Base-by-base conservation (phyloP, 1,284 basidiomycete genomes). In the Rhodotorula sp. region DNA sequence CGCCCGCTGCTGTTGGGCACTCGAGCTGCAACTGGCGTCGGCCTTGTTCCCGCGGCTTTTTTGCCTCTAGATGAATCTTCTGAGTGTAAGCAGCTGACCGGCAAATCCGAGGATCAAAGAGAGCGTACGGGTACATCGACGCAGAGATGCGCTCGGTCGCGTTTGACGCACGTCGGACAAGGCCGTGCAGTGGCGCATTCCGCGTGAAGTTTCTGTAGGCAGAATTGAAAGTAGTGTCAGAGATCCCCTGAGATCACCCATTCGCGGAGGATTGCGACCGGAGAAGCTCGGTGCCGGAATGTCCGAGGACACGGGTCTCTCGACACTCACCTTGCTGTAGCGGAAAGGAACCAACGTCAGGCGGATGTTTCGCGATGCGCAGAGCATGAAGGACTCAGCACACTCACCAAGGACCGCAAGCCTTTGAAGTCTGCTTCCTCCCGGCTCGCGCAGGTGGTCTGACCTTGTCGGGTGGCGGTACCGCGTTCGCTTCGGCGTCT, bases 371-470 rank as follows among this genome's bases (percentile, higher is more conserved):
- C 1, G 60, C 18, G 21, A 23, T 3, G 5, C 18, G 26, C 4
- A 8, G 46, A 18, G 3, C 8, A 23, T 3, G 16, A 52, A 26
- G 23, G 21, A 12, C 29, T 18, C 26, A 5, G 3, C 4, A 2
- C 46, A 21, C 57, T n/a, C 29, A 64, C 67, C 69, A 70, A n/a
- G 69, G 69, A 52, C 46, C 56, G 23, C 69, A 70, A 5, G 62
- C 69, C 43, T n/a, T 34, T 15, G 39, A 47, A 10, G 43, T 56
- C 7, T 64, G 46, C 57, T 67, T 67, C 26, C 58, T 46, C 23
- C 57, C 57, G 6, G 43, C 20, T 20, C 49, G 12, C 31, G 31
- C 14, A 23, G 49, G 29, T 3, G 8, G 2, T n/a, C 12, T 7
- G 14, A 3, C 10, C 31, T 14, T 5, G 60, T 43, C 26, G 18